Evolutionary conservation across 768 basidiomycete genomes (phyloP).

Genomic region (Dioszegia crocea): DNA sequence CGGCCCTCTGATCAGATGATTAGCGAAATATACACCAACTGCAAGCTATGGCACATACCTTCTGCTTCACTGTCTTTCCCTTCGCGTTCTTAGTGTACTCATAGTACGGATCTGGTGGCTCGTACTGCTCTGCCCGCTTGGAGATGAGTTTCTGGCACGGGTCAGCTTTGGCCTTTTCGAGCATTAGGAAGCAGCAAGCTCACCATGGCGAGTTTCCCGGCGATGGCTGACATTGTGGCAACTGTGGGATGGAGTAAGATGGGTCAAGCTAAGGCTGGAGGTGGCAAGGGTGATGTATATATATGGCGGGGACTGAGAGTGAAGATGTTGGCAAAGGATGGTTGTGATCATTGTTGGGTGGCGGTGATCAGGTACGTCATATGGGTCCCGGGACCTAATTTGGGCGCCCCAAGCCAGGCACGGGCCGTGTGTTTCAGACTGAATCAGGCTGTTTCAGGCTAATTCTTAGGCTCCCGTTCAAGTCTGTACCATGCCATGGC

Average conservation of each 20-base stretch:
- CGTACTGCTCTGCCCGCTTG: conserved; percentile 21
- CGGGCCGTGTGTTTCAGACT: no score
- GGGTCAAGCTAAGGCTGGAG: no score
- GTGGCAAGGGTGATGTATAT: neutral
- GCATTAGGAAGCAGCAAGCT: neutral
- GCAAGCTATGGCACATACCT: conserved; percentile 52
- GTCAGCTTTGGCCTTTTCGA: neutral
- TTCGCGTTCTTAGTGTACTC: conserved; percentile 59
- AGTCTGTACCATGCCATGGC: no score
- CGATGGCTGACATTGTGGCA: neutral
- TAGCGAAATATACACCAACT: neutral
- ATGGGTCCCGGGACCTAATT: no score
- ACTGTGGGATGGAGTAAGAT: neutral
- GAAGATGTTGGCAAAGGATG: neutral
- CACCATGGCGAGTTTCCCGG: neutral
- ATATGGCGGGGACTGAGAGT: neutral
- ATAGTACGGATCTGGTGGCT: conserved; percentile 71
- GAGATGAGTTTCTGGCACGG: conserved; percentile 8
- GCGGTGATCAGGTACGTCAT: no score
- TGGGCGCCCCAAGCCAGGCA: no score
- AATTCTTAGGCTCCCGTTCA: no score
- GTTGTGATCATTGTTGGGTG: no score
- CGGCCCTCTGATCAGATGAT: conserved; percentile 54
- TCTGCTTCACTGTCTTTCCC: conserved; percentile 59
- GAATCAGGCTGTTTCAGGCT: no score